phyloP scores from a whole-genome alignment of 176 grass and related monocot species.

The Tillandsia fasciculata region DNA sequence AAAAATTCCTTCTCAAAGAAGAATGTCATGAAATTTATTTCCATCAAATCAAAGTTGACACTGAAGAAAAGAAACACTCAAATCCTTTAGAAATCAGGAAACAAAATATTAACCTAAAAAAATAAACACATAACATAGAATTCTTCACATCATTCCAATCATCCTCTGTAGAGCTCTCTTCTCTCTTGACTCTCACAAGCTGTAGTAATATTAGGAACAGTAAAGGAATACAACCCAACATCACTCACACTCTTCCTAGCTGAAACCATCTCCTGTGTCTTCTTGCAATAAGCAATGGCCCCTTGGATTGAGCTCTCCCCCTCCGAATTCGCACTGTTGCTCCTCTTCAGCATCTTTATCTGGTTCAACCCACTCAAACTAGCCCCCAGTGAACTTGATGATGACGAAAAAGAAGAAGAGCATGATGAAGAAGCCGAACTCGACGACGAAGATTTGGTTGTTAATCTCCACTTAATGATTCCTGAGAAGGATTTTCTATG shows the following conservation, averaged over 20 bases:
- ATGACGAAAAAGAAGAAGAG: constrained; percentile 26
- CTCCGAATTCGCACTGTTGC: constrained; percentile 57
- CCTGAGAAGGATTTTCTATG: constrained; percentile 90
- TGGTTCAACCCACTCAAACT: constrained; percentile 26
- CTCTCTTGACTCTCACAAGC: constrained; percentile 29
- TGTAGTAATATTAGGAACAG: constrained; percentile 27
- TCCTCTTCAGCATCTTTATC: constrained; percentile 39
- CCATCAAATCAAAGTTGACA: no score
- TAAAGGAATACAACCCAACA: constrained; percentile 40
- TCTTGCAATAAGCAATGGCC: constrained; percentile 91
- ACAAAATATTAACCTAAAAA: not conserved
- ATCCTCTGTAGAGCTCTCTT: constrained; percentile 54
- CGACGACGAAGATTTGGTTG: constrained; percentile 28
- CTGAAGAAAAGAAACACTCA: not conserved
- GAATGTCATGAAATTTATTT: no score
- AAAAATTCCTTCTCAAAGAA: no score
- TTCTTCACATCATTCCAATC: constrained; percentile 5
- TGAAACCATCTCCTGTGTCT: constrained; percentile 35
- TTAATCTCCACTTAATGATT: constrained; percentile 54
- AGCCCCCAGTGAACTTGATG: constrained; percentile 41
- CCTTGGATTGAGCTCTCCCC: constrained; percentile 72
- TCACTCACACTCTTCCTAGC: constrained; percentile 52
- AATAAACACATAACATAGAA: no score
- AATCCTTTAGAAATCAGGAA: not conserved
- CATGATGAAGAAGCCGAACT: constrained; percentile 31